Evolutionary conservation across 164 flowering plant species (phyloP).

Genomic region (Nymphaea thermarum): DNA sequence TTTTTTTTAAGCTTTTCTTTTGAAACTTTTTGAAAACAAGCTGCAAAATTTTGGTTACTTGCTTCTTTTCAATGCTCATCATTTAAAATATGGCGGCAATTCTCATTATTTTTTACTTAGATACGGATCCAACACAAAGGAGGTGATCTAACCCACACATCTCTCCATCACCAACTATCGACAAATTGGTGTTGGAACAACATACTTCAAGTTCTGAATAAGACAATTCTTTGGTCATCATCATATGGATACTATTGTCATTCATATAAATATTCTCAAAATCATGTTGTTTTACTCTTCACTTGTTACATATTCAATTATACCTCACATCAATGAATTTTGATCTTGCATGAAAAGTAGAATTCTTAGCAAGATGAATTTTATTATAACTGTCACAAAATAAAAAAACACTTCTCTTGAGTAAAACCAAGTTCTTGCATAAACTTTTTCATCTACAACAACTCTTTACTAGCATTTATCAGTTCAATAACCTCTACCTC

Average conservation of each 20-base stretch:
- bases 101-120: too few species aligned
- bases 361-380: constrained; percentile 2
- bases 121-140: background rate
- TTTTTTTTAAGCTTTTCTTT: too few species aligned
- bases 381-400: background rate
- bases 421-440: background rate
- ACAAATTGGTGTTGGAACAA: background rate
- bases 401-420: background rate
- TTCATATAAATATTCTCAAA: background rate
- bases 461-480: background rate
- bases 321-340: background rate
- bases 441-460: constrained; percentile 3
- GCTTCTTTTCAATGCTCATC: too few species aligned
- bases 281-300: background rate
- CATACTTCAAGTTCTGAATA: background rate
- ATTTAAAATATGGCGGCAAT: too few species aligned
- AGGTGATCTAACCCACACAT: background rate
- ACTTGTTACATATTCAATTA: background rate
- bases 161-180: background rate
- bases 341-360: background rate
- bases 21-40: too few species aligned
- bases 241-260: background rate
- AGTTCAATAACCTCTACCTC: background rate
- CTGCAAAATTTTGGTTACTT: too few species aligned
- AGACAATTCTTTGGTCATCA: background rate